Conservation (phyloP, 257 asterid genomes). For the Coffea eugenioides region DNA sequence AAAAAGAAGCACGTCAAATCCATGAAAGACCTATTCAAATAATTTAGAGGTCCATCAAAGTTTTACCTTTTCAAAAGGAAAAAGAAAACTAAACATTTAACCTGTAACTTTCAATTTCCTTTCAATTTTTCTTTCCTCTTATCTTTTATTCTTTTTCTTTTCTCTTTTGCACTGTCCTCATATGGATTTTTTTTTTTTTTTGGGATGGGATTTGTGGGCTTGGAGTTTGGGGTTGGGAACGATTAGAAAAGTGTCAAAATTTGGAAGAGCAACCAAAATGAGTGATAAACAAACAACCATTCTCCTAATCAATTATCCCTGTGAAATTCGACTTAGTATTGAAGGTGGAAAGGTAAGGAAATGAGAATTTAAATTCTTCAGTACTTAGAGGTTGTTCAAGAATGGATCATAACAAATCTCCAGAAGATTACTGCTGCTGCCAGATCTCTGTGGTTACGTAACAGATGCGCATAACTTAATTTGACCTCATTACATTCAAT, state of each 20-base stretch:
- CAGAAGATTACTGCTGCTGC: background rate
- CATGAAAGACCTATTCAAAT: background rate
- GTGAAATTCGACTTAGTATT: background rate
- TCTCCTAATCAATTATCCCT: background rate
- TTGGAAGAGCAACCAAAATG: background rate
- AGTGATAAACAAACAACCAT: too few species aligned
- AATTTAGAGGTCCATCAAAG: background rate
- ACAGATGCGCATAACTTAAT: background rate
- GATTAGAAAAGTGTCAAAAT: background rate
- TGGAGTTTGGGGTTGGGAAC: background rate
- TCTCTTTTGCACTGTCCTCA: background rate
- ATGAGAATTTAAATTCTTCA: too few species aligned
- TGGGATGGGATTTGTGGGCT: too few species aligned
- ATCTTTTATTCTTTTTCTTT: background rate
- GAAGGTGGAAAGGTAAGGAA: background rate
- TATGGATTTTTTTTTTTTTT: background rate
- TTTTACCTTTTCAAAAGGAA: background rate
- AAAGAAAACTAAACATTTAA: background rate
- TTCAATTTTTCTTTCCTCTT: background rate
- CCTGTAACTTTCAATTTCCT: background rate
- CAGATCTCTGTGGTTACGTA: background rate
- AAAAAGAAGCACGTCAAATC: slow-evolving; percentile 15
- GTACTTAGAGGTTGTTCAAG: background rate
- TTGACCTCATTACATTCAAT: background rate
- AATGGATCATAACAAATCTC: background rate